Evolutionary conservation across 208 protist species (phyloP), one percentile per base, ranked within the genome.

Genomic region (Giardia duodenalis): DNA sequence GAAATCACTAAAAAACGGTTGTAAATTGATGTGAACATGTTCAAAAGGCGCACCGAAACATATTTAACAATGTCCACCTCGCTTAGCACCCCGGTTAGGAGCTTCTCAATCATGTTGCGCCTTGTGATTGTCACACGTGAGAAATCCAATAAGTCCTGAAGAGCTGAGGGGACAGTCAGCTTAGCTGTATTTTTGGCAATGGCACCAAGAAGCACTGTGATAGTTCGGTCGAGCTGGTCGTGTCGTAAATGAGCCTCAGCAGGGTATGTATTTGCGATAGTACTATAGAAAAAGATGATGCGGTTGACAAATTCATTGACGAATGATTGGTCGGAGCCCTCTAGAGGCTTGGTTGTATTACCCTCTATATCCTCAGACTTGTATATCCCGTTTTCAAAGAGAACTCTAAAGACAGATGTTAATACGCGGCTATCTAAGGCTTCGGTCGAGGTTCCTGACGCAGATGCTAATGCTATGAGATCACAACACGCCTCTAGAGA

Each of bases 291-390:
- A 76, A 30, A 10, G 30, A 76, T 10, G 10, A 76, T 39, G 30
- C 57, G 57, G 57, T 76, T 76, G 57, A 76, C 57, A 76, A 76
- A 76, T 76, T 30, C 19, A 76, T 76, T 76, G 57, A 76, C 57
- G n/a, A n/a, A 76, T 30, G 19, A 76, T 76, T 30, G 30, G 57
- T 76, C 19, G 57, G 10, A 76, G 57, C 10, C 57, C 30, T 30
- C 57, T 10, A 76, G 30, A 30, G 30, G 10, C 19, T 10, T 76
- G n/a, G n/a, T n/a, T n/a, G n/a, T n/a, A n/a, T n/a, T n/a, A n/a
- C n/a, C n/a, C n/a, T 76, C 57, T 30, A 39, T 76, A 76, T 30
- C 30, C 57, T 76, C 57, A 30, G 30, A 76, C 10, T 39, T 76
- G 30, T 10, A 30, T 39, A 76, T 30, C 57, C 57, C 57, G 30